A percentile compares a stretch with the other conserved stretches of the same genome.
Evolutionary conservation across 768 basidiomycete genomes (phyloP).

Genomic region (Termitomyces heimii): DNA sequence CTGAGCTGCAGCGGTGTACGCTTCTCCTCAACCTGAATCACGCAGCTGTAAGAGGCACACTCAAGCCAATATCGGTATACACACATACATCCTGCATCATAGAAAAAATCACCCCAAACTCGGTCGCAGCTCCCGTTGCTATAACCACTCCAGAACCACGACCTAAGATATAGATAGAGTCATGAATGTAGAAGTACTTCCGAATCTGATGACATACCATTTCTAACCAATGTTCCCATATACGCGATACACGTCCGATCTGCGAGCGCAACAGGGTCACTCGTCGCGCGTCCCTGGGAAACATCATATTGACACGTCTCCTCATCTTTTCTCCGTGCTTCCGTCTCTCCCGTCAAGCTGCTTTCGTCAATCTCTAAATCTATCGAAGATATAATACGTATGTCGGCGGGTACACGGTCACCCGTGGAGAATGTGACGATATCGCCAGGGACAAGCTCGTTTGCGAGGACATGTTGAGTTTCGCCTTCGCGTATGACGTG

Average conservation of each 20-base stretch:
- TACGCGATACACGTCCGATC: constrained; percentile 87
- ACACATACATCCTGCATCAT: constrained; percentile 91
- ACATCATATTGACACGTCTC: constrained; percentile 47
- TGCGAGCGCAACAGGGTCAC: constrained; percentile 56
- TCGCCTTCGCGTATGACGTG: constrained; percentile 79
- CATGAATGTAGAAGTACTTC: neutral
- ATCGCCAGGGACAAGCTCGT: constrained; percentile 95
- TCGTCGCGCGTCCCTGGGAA: constrained; percentile 17
- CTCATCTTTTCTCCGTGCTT: constrained; percentile 62
- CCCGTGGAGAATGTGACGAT: constrained; percentile 86
- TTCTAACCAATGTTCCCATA: constrained; percentile 94
- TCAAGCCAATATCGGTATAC: constrained; percentile 3
- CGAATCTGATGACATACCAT: constrained; percentile 43
- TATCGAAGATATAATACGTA: constrained; percentile 74
- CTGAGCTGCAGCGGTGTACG: constrained; percentile 87
- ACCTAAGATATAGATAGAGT: constrained; percentile 32
- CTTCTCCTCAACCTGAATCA: constrained; percentile 68
- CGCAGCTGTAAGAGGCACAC: neutral
- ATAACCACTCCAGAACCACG: constrained; percentile 85
- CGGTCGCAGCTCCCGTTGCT: constrained; percentile 79
- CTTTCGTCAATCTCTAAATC: constrained; percentile 96
- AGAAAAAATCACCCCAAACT: constrained; percentile 94
- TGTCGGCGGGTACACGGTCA: constrained; percentile 91
- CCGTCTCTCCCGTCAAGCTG: constrained; percentile 91
- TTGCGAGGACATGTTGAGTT: constrained; percentile 80